Evolutionary conservation across 345 rosid genomes (phyloP), one percentile per base, ranked within the genome.

Genomic region (Eucalyptus victrix): DNA sequence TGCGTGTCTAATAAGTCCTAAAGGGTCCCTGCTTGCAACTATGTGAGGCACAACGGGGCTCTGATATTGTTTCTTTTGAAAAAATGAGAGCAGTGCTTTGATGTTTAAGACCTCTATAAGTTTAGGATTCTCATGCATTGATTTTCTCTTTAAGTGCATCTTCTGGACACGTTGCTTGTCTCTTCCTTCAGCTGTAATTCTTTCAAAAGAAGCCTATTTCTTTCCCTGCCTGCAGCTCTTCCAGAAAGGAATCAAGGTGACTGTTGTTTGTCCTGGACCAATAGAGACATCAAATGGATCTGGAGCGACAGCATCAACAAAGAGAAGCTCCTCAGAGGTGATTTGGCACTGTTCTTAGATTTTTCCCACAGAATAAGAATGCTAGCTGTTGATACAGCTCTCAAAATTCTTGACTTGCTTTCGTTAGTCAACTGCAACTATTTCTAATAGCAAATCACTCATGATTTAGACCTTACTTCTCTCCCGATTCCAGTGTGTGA

Each of bases 181-280:
- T 87, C 8, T 42, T n/a, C 88, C n/a, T 53, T 80, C 87, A 90
- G 51, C 87, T 28, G 86, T 50, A 50, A 65, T 54, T 17, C 58
- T 76, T 15, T 62, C 83, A 88, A 56, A 72, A 37, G 81, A 72
- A 34, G 81, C 28, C 45, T 72, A 72, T 34, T 87, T 86, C 86
- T 87, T 88, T 91, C 86, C 86, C 30, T 87, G 51, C 62, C 69
- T 72, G 87, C 94, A 97, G 99, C 96, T 96, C 60, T 95, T 58
- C 93, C 96, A 94, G 88, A 93, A 95, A 90, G 99, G 99, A 87
- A 95, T 97, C 91, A 94, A 95, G 92, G 99, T 97, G 90, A 97
- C 99, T 23, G 89, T 97, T 88, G 98, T 97, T 91, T 97, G 98
- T 93, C 99, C 99, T 23, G 99, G 99, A 91, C 99, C 99, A 18